These are phyloP conservation scores for Shiraia bambusicola DNA, from an alignment of 2,329 filamentous ascomycete species.

Conservation along the genomic window DNA sequence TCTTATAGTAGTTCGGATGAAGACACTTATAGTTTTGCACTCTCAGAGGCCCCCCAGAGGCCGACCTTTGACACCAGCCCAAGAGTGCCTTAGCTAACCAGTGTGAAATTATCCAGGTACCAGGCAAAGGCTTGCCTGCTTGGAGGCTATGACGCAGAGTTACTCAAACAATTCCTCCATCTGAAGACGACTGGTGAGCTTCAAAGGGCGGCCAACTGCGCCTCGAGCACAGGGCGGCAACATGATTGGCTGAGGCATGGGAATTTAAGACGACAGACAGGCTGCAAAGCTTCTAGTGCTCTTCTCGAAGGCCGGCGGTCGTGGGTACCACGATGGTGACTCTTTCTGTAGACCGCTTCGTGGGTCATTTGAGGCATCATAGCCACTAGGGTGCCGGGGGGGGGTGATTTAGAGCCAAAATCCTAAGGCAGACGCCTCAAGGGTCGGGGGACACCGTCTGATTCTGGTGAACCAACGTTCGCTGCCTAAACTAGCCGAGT, in stretches of 20 bases:
- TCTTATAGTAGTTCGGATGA: conserved; percentile 6
- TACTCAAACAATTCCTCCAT: conserved; percentile 17
- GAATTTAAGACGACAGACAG: conserved; percentile 30
- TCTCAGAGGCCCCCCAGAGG: conserved; percentile 13
- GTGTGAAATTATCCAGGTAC: conserved; percentile 18
- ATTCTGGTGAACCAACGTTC: conserved; percentile 29
- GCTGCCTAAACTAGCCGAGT: conserved; percentile 33
- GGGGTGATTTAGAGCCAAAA: conserved; percentile 25
- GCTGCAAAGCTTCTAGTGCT: conserved; percentile 31
- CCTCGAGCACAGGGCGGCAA: conserved; percentile 18
- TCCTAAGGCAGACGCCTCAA: conserved; percentile 29
- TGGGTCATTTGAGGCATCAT: conserved; percentile 19
- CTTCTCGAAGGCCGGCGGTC: conserved; percentile 21
- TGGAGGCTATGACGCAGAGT: conserved; percentile 34
- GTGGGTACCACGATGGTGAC: conserved; percentile 27
- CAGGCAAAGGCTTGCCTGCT: conserved; percentile 36
- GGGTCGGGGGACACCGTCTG: conserved; percentile 14
- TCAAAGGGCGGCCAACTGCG: conserved; percentile 24
- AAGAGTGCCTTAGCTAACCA: conserved; percentile 21
- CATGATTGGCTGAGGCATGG: conserved; percentile 26
- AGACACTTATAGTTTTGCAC: conserved; percentile 21
- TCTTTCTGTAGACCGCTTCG: conserved; percentile 28
- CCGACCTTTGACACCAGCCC: conserved; percentile 27
- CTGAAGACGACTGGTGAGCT: conserved; percentile 15
- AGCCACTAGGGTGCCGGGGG: conserved; percentile 26